phyloP scores from a whole-genome alignment of 768 basidiomycete species.

The Serendipita sp. region DNA sequence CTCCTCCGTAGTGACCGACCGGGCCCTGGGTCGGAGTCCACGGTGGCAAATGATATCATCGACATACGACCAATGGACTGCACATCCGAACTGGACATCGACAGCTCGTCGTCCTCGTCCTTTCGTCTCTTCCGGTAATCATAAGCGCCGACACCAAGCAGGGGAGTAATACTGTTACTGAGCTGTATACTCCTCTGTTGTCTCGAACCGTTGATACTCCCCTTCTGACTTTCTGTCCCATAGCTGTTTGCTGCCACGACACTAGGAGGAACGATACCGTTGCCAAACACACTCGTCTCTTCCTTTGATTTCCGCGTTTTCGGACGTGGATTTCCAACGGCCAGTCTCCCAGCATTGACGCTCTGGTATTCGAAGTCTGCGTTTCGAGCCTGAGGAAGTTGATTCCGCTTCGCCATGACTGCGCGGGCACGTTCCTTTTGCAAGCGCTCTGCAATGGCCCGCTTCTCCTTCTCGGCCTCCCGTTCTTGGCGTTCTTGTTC shows the following conservation, averaged over 20 bases:
- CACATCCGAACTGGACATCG: conserved; percentile 78
- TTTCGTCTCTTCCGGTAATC: conserved; percentile 55
- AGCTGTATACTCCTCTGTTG: conserved; percentile 22
- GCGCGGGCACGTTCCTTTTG: conserved; percentile 81
- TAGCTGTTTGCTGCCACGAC: conserved; percentile 3
- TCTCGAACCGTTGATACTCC: background rate
- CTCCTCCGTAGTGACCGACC: conserved; percentile 40
- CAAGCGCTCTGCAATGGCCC: conserved; percentile 53
- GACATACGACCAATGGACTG: conserved; percentile 62
- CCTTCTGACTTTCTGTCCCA: background rate
- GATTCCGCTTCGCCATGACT: conserved; percentile 79
- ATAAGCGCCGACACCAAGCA: background rate
- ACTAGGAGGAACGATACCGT: background rate
- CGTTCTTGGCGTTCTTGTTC: conserved; percentile 60
- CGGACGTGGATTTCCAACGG: background rate
- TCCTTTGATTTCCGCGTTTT: conserved; percentile 1
- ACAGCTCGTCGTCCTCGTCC: conserved; percentile 81
- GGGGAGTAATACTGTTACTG: conserved; percentile 16
- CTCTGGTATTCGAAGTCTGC: conserved; percentile 50
- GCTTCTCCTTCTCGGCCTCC: conserved; percentile 75
- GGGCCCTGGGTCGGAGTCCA: conserved; percentile 77
- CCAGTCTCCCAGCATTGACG: background rate
- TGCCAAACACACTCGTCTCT: background rate
- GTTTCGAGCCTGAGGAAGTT: conserved; percentile 35
- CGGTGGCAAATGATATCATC: conserved; percentile 64